Evolutionary conservation across 345 rosid species (phyloP).

Genomic region (Arabidopsis thaliana): DNA sequence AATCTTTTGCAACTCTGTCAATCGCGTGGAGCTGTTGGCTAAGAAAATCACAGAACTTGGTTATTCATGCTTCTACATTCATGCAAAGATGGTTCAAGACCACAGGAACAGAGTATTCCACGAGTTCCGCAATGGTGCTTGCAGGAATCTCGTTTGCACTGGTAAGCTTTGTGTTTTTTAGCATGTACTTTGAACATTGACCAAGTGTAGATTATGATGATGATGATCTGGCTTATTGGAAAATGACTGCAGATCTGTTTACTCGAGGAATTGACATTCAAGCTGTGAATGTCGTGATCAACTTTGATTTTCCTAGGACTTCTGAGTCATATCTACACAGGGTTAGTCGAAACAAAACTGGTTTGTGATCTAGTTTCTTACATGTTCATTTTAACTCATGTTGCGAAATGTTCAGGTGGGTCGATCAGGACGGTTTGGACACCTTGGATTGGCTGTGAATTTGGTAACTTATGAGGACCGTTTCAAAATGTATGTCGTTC

Average conservation of each 20-base stretch:
- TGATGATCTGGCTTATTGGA: conserved; percentile 9
- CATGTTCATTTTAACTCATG: conserved; percentile 6
- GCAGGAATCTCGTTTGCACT: conserved; percentile 99
- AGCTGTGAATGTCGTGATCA: conserved; percentile 98
- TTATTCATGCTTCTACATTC: conserved; percentile 97
- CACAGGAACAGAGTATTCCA: conserved; percentile 99
- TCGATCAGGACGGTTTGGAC: conserved; percentile 99
- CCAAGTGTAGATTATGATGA: background rate
- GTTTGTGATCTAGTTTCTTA: conserved; percentile 5
- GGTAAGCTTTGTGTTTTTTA: conserved; percentile 56
- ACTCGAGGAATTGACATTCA: conserved; percentile 99
- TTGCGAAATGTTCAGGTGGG: conserved; percentile 67
- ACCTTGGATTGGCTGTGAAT: conserved; percentile 99
- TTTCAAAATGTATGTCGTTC: conserved; percentile 74
- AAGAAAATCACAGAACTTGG: conserved; percentile 99
- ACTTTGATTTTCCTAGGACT: conserved; percentile 97
- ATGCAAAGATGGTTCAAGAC: conserved; percentile 99
- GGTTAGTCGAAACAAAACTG: conserved; percentile 52
- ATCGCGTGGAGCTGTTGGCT: conserved; percentile 95
- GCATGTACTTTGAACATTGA: conserved; percentile 27
- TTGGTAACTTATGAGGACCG: conserved; percentile 99
- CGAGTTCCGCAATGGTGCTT: conserved; percentile 99
- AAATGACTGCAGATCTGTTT: conserved; percentile 74
- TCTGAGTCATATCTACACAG: conserved; percentile 98
- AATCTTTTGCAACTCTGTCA: conserved; percentile 98